A percentile compares a stretch with the other conserved stretches of the same genome.
Evolutionary conservation across 176 grass and related monocot species (phyloP).

Genomic region (Aegilops speltoides): DNA sequence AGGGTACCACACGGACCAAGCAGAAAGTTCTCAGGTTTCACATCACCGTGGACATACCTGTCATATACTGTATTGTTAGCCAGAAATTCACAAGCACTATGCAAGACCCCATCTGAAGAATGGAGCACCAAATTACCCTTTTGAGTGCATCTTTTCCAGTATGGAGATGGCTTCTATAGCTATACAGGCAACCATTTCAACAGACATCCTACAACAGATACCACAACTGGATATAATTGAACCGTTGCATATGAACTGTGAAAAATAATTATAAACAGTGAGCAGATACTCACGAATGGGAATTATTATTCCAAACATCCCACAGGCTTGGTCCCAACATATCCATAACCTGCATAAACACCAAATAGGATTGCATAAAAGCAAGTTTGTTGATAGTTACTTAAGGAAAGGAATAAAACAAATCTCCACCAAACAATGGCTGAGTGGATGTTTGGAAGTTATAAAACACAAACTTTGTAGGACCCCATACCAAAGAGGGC

Average conservation of each 20-base stretch:
- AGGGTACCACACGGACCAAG: conserved; percentile 80
- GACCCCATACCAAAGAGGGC: background rate
- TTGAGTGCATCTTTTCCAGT: conserved; percentile 89
- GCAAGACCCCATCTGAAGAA: conserved; percentile 25
- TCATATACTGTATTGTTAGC: conserved; percentile 40
- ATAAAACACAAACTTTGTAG: background rate
- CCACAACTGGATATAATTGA: background rate
- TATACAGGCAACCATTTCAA: conserved; percentile 99
- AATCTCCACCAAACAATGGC: background rate
- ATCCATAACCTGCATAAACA: conserved; percentile 76
- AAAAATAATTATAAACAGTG: conserved; percentile 21
- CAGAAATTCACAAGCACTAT: conserved; percentile 11
- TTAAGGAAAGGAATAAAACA: conserved; percentile 2
- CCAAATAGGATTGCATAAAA: background rate
- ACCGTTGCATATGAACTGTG: conserved; percentile 1
- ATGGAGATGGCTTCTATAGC: conserved; percentile 97
- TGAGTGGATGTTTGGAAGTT: background rate
- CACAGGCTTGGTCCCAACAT: conserved; percentile 94
- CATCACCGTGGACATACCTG: conserved; percentile 95
- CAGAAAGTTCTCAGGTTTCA: conserved; percentile 97
- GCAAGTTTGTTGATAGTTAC: background rate
- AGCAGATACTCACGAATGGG: conserved; percentile 61
- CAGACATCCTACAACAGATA: conserved; percentile 66
- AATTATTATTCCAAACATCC: conserved; percentile 98
- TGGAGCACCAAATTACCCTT: conserved; percentile 58